Percentiles rank a stretch among this genome's conserved stretches.
Evolutionary conservation across 331 rosid genomes (phyloP).

Genomic region (Pyrus hybrid): DNA sequence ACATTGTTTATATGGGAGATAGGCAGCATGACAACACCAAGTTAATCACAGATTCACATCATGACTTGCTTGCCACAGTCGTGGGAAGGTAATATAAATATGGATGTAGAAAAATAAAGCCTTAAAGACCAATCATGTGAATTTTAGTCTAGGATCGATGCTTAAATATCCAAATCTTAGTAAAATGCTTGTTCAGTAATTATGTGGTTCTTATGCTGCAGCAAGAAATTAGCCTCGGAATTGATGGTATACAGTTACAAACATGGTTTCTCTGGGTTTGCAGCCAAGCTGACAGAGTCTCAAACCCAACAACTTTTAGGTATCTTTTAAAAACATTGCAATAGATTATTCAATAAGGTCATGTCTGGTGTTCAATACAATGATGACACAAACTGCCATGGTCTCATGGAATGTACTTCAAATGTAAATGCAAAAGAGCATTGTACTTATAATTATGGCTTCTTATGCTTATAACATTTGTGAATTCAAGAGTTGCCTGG

Average conservation of each 20-base stretch:
- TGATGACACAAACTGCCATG: not conserved
- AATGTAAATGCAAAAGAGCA: not conserved
- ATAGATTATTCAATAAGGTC: not conserved
- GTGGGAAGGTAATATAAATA: conserved; percentile 26
- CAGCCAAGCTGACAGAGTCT: conserved; percentile 29
- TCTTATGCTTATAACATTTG: not conserved
- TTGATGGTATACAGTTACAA: conserved; percentile 32
- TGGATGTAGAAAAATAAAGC: not conserved
- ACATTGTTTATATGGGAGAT: conserved; percentile 32
- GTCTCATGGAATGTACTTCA: not conserved
- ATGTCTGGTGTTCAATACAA: not conserved
- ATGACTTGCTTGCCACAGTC: conserved; percentile 14
- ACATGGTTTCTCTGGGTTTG: conserved; percentile 44
- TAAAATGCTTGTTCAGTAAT: not conserved
- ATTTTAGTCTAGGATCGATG: not conserved
- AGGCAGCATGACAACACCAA: conserved; percentile 19
- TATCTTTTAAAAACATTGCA: not conserved
- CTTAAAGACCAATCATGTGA: too few relatives aligned
- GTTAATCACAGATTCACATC: conserved; percentile 18
- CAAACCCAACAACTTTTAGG: conserved; percentile 20
- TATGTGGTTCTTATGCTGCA: not conserved
- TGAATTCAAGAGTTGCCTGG: conserved; percentile 16
- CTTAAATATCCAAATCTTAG: not conserved
- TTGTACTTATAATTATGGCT: not conserved
- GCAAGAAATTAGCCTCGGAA: conserved; percentile 22